phyloP scores from a whole-genome alignment of 345 rosid genomes.

The Abelmoschus esculentus region DNA sequence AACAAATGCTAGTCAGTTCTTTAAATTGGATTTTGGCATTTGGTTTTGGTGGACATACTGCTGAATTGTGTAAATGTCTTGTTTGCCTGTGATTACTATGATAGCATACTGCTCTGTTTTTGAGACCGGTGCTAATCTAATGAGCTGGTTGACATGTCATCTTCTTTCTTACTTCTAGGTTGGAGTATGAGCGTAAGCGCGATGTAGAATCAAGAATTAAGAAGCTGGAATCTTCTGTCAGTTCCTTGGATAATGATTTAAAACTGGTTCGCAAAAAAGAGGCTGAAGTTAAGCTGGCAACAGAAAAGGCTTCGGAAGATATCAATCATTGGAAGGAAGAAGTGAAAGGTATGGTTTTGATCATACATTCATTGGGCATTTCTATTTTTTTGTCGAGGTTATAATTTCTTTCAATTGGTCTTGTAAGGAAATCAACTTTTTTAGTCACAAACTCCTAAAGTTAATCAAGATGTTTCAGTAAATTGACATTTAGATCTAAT shows the following conservation, averaged over 20 bases:
- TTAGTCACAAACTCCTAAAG: neutral
- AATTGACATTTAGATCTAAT: neutral
- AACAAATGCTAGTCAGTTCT: neutral
- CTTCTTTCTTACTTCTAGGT: conserved; percentile 36
- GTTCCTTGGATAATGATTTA: conserved; percentile 57
- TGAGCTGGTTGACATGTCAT: neutral
- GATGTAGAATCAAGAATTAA: conserved; percentile 76
- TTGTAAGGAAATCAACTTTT: neutral
- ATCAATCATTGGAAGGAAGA: conserved; percentile 70
- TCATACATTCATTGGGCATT: neutral
- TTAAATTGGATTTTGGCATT: neutral
- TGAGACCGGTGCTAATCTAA: neutral
- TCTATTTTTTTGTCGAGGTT: neutral
- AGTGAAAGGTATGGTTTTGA: conserved; percentile 48
- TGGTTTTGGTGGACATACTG: neutral
- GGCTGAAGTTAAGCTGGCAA: conserved; percentile 52
- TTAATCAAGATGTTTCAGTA: neutral
- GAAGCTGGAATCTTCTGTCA: conserved; percentile 70
- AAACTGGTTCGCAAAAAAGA: conserved; percentile 49
- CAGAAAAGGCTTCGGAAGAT: conserved; percentile 52
- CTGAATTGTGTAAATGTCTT: neutral
- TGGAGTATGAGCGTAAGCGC: conserved; percentile 90
- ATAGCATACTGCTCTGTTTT: neutral
- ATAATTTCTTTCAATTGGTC: neutral
- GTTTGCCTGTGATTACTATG: neutral